Evolutionary conservation across 371 early-diverging fungal genomes (phyloP), one percentile per base, ranked within the genome.

Genomic region (Rhizopus delemar): DNA sequence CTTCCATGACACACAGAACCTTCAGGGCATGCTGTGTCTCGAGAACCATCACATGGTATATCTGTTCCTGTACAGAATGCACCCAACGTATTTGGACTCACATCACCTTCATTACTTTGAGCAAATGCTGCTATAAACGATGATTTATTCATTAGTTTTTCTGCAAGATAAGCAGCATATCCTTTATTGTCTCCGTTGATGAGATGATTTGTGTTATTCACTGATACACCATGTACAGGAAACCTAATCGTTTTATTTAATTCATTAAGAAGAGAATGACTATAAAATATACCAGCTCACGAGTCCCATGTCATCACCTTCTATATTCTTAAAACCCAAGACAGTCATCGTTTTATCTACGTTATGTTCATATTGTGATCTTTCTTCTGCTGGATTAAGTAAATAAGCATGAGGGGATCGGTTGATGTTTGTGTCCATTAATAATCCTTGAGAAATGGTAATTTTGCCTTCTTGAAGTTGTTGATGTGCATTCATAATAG

Each of bases 171-270:
- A 16, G 78, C 68, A 22, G 86, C 87, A 56, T 80, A 84, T 0
- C 89, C 89, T 60, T 89, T 89, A 73, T 89, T 89, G 57, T 89
- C 89, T 9, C 86, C 86, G 53, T 75, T 77, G 13, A 87, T 70
- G 5, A 81, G 59, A 53, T 59, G 51, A 56, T 86, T 86, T 12
- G 73, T 74, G 16, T 77, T 80, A 32, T 84, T 82, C 60, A 89
- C 74, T n/a, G 81, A 80, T 1, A 78, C 78, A 12, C 83, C 81
- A 63, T 89, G 89, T 0, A 87, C 87, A 31, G 87, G 73, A 68
- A 87, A 86, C 84, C 84, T 87, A 64, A 56, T 57, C 2, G 66
- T 39, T 39, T 51, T 9, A 55, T 52, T 6, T 69, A 68, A 46
- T 57, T 16, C 8, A 33, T 5, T 13, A 12, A 57, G 22, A 5